Evolutionary conservation across 805 yeast genomes (phyloP).

Genomic region (Saccharomycopsis guyanensis): DNA sequence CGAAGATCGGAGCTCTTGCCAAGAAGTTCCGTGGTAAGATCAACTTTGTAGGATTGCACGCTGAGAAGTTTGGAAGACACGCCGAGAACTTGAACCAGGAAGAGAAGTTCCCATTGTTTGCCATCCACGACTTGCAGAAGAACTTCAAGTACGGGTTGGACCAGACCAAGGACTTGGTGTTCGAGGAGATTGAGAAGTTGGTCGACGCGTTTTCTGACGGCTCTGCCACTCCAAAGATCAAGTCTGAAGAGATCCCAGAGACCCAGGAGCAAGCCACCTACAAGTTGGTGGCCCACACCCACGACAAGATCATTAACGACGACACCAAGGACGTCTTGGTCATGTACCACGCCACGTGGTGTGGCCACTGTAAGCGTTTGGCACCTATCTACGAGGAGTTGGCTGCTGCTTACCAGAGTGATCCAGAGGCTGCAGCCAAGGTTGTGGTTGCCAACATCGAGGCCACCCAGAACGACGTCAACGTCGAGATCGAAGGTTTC

Average conservation of each 20-base stretch:
- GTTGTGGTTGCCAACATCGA: constrained; percentile 81
- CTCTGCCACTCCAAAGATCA: constrained; percentile 60
- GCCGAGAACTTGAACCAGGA: constrained; percentile 79
- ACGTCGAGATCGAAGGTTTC: constrained; percentile 75
- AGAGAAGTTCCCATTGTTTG: constrained; percentile 85
- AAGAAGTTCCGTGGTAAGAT: constrained; percentile 70
- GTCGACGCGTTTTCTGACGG: constrained; percentile 59
- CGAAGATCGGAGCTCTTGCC: constrained; percentile 54
- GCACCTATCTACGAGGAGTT: constrained; percentile 86
- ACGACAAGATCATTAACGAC: constrained; percentile 58
- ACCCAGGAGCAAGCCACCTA: constrained; percentile 66
- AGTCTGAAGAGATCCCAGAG: constrained; percentile 83
- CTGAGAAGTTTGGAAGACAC: constrained; percentile 71
- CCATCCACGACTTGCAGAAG: constrained; percentile 60
- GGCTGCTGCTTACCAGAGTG: constrained; percentile 56
- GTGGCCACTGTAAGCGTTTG: constrained; percentile 90
- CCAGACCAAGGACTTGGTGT: constrained; percentile 48
- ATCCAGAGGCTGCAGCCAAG: constrained; percentile 40
- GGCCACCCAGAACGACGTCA: constrained; percentile 85
- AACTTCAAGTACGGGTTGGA: constrained; percentile 74
- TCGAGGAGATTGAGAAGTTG: constrained; percentile 49
- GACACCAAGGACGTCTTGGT: constrained; percentile 64
- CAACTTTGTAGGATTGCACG: constrained; percentile 86
- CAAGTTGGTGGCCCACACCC: constrained; percentile 78
- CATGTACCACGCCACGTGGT: constrained; percentile 96